Conservation (phyloP, 306 rosid genomes). For the Spatholobus suberectus region DNA sequence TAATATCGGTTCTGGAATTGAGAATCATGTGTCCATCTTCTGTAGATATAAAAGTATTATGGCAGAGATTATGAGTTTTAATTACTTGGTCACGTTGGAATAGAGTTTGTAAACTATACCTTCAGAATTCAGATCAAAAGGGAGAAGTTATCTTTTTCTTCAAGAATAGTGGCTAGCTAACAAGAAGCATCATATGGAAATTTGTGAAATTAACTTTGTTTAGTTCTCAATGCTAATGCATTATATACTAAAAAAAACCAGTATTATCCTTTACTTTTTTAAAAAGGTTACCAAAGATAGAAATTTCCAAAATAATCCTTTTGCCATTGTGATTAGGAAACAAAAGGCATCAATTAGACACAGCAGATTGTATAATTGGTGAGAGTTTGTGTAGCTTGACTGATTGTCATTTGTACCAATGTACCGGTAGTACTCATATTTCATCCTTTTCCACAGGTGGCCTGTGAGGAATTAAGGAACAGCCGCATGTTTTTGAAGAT, state of each 20-base stretch:
- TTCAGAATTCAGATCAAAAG: neutral
- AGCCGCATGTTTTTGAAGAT: slow-evolving; percentile 87
- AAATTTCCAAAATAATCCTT: neutral
- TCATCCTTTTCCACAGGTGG: slow-evolving; percentile 58
- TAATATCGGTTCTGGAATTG: neutral
- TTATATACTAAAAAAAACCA: neutral
- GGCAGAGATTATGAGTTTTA: neutral
- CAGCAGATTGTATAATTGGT: neutral
- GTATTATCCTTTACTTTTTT: neutral
- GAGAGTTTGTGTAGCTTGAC: neutral
- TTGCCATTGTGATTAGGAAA: neutral
- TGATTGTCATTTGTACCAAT: neutral
- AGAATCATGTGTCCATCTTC: neutral
- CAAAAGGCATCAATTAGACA: neutral
- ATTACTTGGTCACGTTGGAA: neutral
- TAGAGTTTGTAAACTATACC: neutral
- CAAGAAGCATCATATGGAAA: neutral
- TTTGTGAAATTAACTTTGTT: neutral
- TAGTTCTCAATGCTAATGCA: neutral
- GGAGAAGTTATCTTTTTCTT: neutral
- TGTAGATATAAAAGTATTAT: neutral
- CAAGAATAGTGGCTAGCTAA: neutral
- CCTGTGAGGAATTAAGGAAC: slow-evolving; percentile 74
- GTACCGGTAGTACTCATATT: slow-evolving; percentile 22
- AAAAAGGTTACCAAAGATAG: neutral